Evolutionary conservation across 495 filamentous ascomycete genomes (phyloP), one percentile per base, ranked within the genome.

Genomic region (Lophium mytilinum): DNA sequence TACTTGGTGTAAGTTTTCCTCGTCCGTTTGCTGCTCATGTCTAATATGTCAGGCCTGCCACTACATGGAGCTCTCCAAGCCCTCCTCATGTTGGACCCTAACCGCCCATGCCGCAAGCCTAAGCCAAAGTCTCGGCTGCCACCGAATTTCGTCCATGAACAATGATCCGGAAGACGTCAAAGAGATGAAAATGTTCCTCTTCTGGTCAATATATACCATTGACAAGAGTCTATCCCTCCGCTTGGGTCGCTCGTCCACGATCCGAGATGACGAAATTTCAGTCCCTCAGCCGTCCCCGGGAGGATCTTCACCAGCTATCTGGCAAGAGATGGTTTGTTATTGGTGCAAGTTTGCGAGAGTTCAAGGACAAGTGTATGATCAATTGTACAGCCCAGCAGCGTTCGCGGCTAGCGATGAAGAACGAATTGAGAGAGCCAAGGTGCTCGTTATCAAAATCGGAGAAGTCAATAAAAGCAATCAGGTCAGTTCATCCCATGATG

Each of bases 261-360:
- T 86, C 33, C 81, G 83, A 30, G 82, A 86, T 64, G 83, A 77
- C 66, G 85, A 88, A 55, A 82, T 87, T 60, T 78, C 78, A 63
- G 75, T 46, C 71, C 82, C 53, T 54, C 72, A 41, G 21, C 61
- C 57, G 0, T 12, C 9, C 19, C 14, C 35, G 37, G 24, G 17
- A 15, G 19, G 19, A 33, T 53, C 50, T 19, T 18, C 18, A 14
- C 7, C 33, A 55, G 42, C 50, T 14, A 50, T 46, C 0, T 55
- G 51, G 18, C 14, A 37, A 21, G 24, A 60, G 24, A 59, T 52
- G 39, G 17, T 59, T 33, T n/a, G 52, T 34, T 60, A 59, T 24
- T 68, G 66, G 63, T 53, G 61, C 19, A 50, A 57, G n/a, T 33
- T 63, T 9, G 56, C 59, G 11, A 48, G 53, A 19, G 50, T 66